These are phyloP conservation scores for Globisporangium parvum DNA, from an alignment of 352 stramenopile species.

Conservation along the genomic window DNA sequence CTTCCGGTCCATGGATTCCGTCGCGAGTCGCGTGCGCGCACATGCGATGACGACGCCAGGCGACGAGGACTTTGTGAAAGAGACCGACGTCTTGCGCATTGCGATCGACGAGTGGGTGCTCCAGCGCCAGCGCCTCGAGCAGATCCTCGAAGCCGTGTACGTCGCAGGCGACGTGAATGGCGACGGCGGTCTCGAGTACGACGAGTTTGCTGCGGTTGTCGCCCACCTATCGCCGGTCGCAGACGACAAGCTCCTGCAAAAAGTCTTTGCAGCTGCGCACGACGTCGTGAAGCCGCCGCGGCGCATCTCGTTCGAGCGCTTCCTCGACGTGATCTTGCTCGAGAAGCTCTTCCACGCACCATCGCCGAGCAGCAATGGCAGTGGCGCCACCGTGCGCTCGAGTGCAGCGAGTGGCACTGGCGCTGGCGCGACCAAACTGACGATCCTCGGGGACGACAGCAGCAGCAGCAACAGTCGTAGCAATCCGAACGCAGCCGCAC, in stretches of 20 bases:
- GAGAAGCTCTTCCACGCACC: slow-evolving; percentile 41
- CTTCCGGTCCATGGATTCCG: slow-evolving; percentile 40
- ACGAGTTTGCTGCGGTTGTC: slow-evolving; percentile 68
- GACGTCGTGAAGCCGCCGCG: slow-evolving; percentile 47
- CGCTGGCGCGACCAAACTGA: slow-evolving; percentile 7
- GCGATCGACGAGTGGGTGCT: slow-evolving; percentile 55
- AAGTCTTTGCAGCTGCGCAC: slow-evolving; percentile 52
- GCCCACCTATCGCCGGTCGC: slow-evolving; percentile 43
- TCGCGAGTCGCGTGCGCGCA: slow-evolving; percentile 35
- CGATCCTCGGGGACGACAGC: slow-evolving; percentile 9
- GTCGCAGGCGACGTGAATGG: slow-evolving; percentile 57
- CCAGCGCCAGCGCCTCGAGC: slow-evolving; percentile 46
- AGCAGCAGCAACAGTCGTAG: neutral
- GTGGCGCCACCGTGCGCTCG: neutral
- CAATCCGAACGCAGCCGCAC: neutral
- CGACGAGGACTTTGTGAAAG: slow-evolving; percentile 59
- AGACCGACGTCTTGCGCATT: slow-evolving; percentile 50
- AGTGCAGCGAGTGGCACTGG: neutral
- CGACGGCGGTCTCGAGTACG: slow-evolving; percentile 62
- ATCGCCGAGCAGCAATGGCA: slow-evolving; percentile 3
- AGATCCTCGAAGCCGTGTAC: slow-evolving; percentile 71
- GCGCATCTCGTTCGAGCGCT: slow-evolving; percentile 55
- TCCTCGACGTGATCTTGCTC: slow-evolving; percentile 52
- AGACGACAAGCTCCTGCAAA: slow-evolving; percentile 51
- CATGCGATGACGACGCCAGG: slow-evolving; percentile 15